phyloP scores from a whole-genome alignment of 371 early-diverging fungal species.

The Mucor piriformis region DNA sequence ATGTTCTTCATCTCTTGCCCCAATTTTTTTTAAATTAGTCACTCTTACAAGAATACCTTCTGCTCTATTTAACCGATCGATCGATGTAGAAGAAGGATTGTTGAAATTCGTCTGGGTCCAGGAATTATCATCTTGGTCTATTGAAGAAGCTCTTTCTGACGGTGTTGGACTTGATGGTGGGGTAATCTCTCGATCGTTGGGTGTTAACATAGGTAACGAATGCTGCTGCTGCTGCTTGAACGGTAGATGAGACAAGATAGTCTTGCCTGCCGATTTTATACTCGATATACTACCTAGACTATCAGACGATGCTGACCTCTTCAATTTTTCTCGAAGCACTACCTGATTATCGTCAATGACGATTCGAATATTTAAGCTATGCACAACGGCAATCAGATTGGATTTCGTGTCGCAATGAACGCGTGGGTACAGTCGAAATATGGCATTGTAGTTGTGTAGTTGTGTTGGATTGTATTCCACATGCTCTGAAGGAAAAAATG shows the following conservation, averaged over 20 bases:
- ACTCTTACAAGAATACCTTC: neutral
- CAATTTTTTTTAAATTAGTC: neutral
- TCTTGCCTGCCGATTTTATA: neutral
- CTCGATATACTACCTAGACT: neutral
- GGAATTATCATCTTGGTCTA: neutral
- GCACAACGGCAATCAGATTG: conserved; percentile 16
- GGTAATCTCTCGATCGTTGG: neutral
- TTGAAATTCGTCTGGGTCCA: neutral
- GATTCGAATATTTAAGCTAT: conserved; percentile 15
- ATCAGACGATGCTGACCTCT: neutral
- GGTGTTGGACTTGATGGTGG: neutral
- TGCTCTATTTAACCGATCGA: neutral
- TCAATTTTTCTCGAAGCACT: neutral
- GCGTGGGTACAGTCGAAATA: conserved; percentile 25
- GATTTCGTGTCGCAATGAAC: conserved; percentile 24
- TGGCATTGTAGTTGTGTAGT: conserved; percentile 23
- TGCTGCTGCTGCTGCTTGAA: neutral
- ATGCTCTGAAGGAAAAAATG: conserved; percentile 25
- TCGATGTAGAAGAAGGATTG: neutral
- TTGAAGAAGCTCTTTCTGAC: neutral
- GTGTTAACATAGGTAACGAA: neutral
- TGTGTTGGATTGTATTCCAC: conserved; percentile 16
- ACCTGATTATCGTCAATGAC: conserved; percentile 11
- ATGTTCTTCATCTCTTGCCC: neutral
- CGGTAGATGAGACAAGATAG: conserved; percentile 6